Percentiles rank a stretch among this genome's conserved stretches.
These are phyloP conservation scores for Thuidium tamariscinum DNA, from an alignment of 225 moss, liverwort and hornwort genomes.

Conservation along the genomic window DNA sequence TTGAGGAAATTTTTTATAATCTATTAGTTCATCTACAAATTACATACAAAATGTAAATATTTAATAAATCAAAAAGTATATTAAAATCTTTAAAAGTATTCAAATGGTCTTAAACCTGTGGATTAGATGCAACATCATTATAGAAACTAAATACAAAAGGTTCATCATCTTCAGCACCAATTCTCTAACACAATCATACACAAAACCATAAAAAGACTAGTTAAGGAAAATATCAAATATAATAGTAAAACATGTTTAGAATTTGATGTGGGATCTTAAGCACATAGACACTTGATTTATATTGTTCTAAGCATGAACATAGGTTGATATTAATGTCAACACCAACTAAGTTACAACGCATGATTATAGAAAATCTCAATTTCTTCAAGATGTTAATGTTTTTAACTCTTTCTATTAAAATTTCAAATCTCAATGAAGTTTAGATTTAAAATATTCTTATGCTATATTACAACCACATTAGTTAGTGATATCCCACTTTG, in stretches of 20 bases:
- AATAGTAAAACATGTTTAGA: neutral
- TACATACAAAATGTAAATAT: neutral
- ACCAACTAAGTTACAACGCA: too few species aligned
- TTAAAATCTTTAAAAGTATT: neutral
- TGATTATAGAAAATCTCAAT: neutral
- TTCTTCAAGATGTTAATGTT: neutral
- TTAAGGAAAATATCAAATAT: neutral
- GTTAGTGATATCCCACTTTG: neutral
- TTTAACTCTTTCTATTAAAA: too few species aligned
- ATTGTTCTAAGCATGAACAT: rapidly evolving
- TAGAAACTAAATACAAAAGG: slow-evolving; percentile 69
- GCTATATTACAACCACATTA: neutral
- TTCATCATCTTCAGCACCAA: slow-evolving; percentile 47
- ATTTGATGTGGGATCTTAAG: neutral
- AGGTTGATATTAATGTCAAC: neutral
- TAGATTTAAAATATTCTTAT: neutral
- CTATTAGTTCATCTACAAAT: neutral
- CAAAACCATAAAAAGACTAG: neutral
- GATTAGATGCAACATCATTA: slow-evolving; percentile 58
- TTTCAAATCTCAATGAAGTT: neutral
- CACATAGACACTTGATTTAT: neutral
- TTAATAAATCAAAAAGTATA: too few species aligned
- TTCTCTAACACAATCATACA: neutral
- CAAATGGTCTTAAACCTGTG: slow-evolving; percentile 15
- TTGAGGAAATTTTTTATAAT: neutral